phyloP scores from a whole-genome alignment of 345 rosid genomes.

The Bruguiera parviflora region DNA sequence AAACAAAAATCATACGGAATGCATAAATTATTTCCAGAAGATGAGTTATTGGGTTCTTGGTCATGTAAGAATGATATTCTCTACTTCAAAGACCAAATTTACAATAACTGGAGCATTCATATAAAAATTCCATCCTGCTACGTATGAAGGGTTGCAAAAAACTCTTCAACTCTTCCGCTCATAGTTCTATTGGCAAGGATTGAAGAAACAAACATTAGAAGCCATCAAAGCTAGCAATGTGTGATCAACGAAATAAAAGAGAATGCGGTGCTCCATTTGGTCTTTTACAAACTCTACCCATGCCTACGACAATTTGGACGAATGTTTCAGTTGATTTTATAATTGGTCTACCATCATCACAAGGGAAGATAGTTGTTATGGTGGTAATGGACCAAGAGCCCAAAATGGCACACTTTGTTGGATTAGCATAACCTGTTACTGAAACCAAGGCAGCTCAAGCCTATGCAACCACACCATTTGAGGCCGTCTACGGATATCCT shows the following conservation, averaged over 20 bases:
- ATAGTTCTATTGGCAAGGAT: neutral
- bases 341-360: neutral
- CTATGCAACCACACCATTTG: too few relatives aligned
- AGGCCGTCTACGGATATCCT: too few relatives aligned
- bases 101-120: neutral
- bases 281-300: neutral
- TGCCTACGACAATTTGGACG: neutral
- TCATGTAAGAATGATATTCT: neutral
- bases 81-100: neutral
- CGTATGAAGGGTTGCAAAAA: constrained; percentile 1
- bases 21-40: too few relatives aligned
- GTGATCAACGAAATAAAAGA: neutral
- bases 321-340: neutral
- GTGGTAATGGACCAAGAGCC: too few relatives aligned
- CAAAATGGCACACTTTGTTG: too few relatives aligned
- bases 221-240: neutral
- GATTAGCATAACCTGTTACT: too few relatives aligned
- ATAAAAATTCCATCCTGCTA: neutral
- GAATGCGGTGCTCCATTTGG: neutral
- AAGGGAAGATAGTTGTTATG: too few relatives aligned
- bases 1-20: neutral
- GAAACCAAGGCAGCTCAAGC: too few relatives aligned
- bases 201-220: neutral
- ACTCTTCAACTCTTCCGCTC: neutral
- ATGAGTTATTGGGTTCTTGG: neutral